Conservation (phyloP, 345 rosid genomes). For the Pistacia atlantica region DNA sequence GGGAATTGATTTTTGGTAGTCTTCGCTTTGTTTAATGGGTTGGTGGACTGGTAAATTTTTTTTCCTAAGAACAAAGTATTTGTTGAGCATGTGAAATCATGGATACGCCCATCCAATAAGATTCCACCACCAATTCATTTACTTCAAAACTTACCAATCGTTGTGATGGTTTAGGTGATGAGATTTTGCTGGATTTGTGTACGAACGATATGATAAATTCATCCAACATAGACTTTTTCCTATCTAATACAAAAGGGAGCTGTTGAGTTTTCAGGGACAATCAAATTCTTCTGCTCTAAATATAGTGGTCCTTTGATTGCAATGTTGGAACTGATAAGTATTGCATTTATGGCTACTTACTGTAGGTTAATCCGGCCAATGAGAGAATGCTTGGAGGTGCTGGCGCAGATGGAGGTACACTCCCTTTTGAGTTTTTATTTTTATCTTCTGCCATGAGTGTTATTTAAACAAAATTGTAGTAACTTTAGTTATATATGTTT, state of each 20-base stretch:
- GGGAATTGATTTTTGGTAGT: background rate
- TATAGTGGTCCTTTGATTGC: background rate
- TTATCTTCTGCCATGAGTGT: background rate
- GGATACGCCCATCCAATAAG: no score
- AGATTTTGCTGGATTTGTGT: no score
- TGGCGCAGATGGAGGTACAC: slow-evolving; percentile 89
- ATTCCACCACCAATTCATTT: no score
- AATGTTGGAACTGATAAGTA: background rate
- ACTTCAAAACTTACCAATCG: no score
- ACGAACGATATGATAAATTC: no score
- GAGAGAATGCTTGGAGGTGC: slow-evolving; percentile 92
- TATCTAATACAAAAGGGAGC: background rate
- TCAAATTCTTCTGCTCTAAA: background rate
- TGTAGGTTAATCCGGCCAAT: slow-evolving; percentile 83
- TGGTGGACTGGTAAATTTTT: background rate
- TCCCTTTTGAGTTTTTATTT: background rate
- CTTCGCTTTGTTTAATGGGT: background rate
- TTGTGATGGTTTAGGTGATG: no score
- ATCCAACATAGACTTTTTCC: background rate
- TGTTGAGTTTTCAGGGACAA: background rate
- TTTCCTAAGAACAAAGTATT: no score
- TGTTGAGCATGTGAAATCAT: no score
- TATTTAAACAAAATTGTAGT: background rate
- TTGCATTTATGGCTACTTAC: background rate
- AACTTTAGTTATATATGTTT: slow-evolving; percentile 8